Conservation (phyloP, 805 yeast species). For the Yamadazyma sp. region DNA sequence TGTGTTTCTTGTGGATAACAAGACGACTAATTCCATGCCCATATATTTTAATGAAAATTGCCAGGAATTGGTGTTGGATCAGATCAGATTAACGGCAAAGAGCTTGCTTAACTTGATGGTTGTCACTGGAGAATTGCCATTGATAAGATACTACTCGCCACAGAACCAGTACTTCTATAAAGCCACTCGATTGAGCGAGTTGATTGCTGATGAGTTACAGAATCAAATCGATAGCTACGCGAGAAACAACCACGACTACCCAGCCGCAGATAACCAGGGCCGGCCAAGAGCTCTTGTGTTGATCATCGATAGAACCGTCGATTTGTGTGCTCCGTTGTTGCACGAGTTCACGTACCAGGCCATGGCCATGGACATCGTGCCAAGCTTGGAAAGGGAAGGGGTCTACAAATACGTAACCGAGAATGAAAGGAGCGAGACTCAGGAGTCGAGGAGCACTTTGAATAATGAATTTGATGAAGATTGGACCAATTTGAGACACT, state of each 20-base stretch:
- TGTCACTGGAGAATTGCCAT: slow-evolving; percentile 84
- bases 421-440: slow-evolving; percentile 46
- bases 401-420: slow-evolving; percentile 54
- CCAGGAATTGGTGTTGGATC: slow-evolving; percentile 55
- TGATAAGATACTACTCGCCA: slow-evolving; percentile 68
- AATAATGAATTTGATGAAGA: slow-evolving; percentile 65
- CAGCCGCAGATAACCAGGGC: slow-evolving; percentile 49
- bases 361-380: slow-evolving; percentile 76
- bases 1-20: slow-evolving; percentile 64
- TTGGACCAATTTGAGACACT: slow-evolving; percentile 70
- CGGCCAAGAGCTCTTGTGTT: slow-evolving; percentile 74
- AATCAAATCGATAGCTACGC: slow-evolving; percentile 71
- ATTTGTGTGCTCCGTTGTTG: slow-evolving; percentile 75
- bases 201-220: slow-evolving; percentile 75
- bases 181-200: slow-evolving; percentile 60
- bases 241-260: slow-evolving; percentile 61
- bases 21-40: slow-evolving; percentile 59
- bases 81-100: slow-evolving; percentile 58
- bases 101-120: slow-evolving; percentile 72
- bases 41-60: slow-evolving; percentile 69
- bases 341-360: slow-evolving; percentile 94
- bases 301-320: slow-evolving; percentile 81
- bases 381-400: slow-evolving; percentile 41
- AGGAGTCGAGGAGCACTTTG: slow-evolving; percentile 38
- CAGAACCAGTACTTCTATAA: slow-evolving; percentile 46